Evolutionary conservation across 1,139 yeast genomes (phyloP).

Genomic region (Debaryomycetaceae sp.): DNA sequence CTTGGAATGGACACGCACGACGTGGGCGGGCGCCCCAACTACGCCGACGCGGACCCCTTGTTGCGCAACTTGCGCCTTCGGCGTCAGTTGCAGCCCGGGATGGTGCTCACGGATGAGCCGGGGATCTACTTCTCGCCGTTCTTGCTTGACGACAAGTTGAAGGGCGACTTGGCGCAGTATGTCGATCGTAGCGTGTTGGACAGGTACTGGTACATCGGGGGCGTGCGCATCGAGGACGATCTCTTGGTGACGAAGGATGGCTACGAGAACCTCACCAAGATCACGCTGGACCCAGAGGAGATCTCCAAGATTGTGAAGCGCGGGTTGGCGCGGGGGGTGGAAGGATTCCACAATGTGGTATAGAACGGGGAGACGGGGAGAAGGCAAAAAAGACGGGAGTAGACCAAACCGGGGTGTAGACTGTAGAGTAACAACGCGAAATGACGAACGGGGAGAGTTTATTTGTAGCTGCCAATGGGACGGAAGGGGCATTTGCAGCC

Average conservation of each 20-base stretch:
- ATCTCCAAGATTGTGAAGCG: constrained; percentile 69
- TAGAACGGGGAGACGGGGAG: constrained; percentile 14
- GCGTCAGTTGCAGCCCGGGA: constrained; percentile 63
- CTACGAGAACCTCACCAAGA: constrained; percentile 71
- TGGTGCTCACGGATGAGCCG: constrained; percentile 95
- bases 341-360: constrained; percentile 60
- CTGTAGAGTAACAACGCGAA: neutral
- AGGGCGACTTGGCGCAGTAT: constrained; percentile 56
- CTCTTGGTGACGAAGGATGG: constrained; percentile 74
- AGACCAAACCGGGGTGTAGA: neutral
- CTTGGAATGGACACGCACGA: constrained; percentile 96
- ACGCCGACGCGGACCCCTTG: constrained; percentile 74
- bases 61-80: constrained; percentile 76
- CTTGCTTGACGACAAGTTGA: constrained; percentile 61
- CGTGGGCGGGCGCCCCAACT: constrained; percentile 84
- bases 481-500: no score
- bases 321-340: constrained; percentile 62
- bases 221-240: constrained; percentile 95
- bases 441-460: no score
- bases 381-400: neutral
- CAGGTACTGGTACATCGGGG: constrained; percentile 84
- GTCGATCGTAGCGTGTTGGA: constrained; percentile 65
- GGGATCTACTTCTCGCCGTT: constrained; percentile 89
- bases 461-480: constrained; percentile 2
- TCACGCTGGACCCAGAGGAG: constrained; percentile 82